Percentiles rank a stretch among this genome's conserved stretches.
phyloP scores from a whole-genome alignment of 305 asterid species.

The Striga hermonthica region DNA sequence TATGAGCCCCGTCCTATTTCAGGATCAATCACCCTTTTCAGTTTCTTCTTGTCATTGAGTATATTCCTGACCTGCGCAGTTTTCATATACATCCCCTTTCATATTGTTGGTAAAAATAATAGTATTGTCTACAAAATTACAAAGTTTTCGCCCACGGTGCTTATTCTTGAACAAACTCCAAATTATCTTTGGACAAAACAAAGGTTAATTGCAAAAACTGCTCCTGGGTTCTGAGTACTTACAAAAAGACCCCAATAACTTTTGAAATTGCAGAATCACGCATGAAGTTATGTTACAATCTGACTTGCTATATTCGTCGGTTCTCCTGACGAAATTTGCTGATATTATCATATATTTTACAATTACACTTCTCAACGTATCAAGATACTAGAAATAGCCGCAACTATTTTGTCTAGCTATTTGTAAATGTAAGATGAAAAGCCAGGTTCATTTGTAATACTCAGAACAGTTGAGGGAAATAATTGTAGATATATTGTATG shows the following conservation, averaged over 20 bases:
- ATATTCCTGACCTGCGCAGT: slow-evolving; percentile 67
- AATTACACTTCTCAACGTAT: too few species aligned
- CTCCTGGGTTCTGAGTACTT: neutral
- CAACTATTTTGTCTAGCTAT: too few species aligned
- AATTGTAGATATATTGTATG: too few species aligned
- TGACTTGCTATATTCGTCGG: too few species aligned
- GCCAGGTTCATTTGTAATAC: too few species aligned
- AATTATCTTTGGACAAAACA: too few species aligned
- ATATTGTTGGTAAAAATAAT: slow-evolving; percentile 14
- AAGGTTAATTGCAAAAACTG: neutral
- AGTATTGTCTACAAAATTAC: neutral
- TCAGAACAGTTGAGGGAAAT: too few species aligned
- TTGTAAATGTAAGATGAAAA: too few species aligned
- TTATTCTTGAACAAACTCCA: too few species aligned
- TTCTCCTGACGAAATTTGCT: too few species aligned
- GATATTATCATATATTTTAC: too few species aligned
- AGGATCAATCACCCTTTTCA: slow-evolving; percentile 72
- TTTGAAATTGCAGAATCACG: neutral
- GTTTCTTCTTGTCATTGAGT: slow-evolving; percentile 77
- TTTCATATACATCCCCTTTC: slow-evolving; percentile 25
- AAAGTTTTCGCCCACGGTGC: neutral
- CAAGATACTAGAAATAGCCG: too few species aligned
- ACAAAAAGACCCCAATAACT: neutral
- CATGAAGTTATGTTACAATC: neutral
- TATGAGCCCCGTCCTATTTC: slow-evolving; percentile 77